Conservation (phyloP, 2,329 filamentous ascomycete genomes). For the Grosmannia serpens region DNA sequence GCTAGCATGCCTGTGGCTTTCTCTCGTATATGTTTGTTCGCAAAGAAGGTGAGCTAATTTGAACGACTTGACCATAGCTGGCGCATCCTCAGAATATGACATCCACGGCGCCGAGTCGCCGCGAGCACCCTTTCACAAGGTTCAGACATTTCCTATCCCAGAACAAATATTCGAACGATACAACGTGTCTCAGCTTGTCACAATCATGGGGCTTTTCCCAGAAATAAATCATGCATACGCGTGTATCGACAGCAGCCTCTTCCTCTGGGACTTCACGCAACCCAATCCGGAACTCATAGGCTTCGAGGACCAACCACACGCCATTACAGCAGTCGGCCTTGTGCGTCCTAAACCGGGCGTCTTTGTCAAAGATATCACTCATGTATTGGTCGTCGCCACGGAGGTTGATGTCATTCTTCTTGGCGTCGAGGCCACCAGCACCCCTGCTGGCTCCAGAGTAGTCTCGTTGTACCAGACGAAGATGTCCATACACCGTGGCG, state of each 20-base stretch:
- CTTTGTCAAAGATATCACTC: conserved; percentile 74
- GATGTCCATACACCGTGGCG: conserved; percentile 68
- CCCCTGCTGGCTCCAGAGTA: conserved; percentile 56
- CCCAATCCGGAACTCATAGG: conserved; percentile 86
- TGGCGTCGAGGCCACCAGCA: conserved; percentile 62
- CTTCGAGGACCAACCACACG: conserved; percentile 79
- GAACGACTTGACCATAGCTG: conserved; percentile 41
- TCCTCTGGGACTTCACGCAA: conserved; percentile 94
- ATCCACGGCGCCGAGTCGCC: conserved; percentile 53
- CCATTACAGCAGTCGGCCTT: conserved; percentile 83
- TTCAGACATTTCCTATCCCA: conserved; percentile 78
- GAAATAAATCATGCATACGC: conserved; percentile 94
- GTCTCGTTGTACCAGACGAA: conserved; percentile 80
- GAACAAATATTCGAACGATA: conserved; percentile 89
- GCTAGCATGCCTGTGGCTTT: neutral
- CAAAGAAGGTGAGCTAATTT: neutral
- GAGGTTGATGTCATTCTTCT: conserved; percentile 74
- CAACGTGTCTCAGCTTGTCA: conserved; percentile 74
- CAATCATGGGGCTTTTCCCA: conserved; percentile 91
- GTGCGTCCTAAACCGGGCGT: conserved; percentile 77
- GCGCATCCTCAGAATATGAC: conserved; percentile 87
- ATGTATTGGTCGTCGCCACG: conserved; percentile 83
- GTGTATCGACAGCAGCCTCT: conserved; percentile 87
- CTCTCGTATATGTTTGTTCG: neutral
- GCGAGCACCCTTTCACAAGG: conserved; percentile 84